phyloP scores from a whole-genome alignment of 768 basidiomycete species.

The Leccinum rimulosum region DNA sequence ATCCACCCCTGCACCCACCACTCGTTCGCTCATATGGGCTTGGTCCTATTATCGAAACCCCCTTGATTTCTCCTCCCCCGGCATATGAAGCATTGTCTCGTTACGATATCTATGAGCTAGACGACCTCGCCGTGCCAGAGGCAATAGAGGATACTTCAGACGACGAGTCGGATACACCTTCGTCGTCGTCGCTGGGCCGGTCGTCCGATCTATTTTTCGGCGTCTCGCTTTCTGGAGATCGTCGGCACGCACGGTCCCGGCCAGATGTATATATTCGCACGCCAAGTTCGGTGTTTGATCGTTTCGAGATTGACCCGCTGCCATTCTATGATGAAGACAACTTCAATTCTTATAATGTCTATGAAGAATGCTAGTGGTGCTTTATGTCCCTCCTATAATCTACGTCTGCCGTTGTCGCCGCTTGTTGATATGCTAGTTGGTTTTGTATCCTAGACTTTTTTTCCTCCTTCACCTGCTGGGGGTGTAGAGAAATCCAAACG shows the following conservation, averaged over 20 bases:
- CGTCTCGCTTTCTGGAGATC: conserved; percentile 48
- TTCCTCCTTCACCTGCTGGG: neutral
- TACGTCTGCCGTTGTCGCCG: conserved; percentile 17
- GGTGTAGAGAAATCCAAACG: neutral
- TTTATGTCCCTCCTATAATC: conserved; percentile 31
- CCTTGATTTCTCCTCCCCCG: conserved; percentile 38
- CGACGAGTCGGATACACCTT: conserved; percentile 74
- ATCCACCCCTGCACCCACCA: conserved; percentile 61
- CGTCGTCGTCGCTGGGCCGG: conserved; percentile 58
- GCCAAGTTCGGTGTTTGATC: conserved; percentile 57
- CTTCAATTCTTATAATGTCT: conserved; percentile 48
- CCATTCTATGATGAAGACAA: conserved; percentile 59
- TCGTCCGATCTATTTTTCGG: conserved; percentile 57
- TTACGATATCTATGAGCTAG: conserved; percentile 58
- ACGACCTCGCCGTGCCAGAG: conserved; percentile 71
- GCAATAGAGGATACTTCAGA: conserved; percentile 84
- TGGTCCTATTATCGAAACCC: conserved; percentile 41
- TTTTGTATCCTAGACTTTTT: conserved; percentile 28
- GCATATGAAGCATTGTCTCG: conserved; percentile 60
- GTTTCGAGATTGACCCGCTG: conserved; percentile 68
- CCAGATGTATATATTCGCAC: conserved; percentile 63
- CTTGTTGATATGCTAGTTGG: conserved; percentile 29
- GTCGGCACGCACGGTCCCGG: conserved; percentile 45
- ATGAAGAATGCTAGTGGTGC: conserved; percentile 59
- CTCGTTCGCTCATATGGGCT: conserved; percentile 52